Base-by-base conservation (phyloP, 768 basidiomycete genomes). In the Tephrocybe sp. region DNA sequence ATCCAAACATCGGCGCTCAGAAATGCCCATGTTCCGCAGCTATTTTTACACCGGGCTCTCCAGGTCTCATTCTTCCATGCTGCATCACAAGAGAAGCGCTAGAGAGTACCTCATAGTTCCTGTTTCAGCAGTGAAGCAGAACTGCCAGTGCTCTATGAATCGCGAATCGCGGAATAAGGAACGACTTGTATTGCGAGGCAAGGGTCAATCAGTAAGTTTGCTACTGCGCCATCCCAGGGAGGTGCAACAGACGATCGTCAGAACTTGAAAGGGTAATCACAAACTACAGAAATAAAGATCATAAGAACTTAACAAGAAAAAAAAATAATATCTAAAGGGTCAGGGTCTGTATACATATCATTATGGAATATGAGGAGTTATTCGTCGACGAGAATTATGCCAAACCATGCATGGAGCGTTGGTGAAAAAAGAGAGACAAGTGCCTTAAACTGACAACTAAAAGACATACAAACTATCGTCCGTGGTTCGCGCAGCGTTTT, bases 401-500 rank as follows among this genome's bases (percentile, higher is more conserved):
- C 44, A 51, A n/a, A 18, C n/a, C 12, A 51, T 14, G 26, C 21
- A 5, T 17, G 18, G 23, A 15, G 7, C 34, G 17, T 24, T 17
- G n/a, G n/a, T 10, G 18, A 28, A 37, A 21, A 39, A 39, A 9
- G 38, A 39, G 38, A 15, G 23, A 42, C 30, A 47, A 39, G 18
- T 10, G 30, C 34, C 23, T 41, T 11, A 12, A 23, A 42, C 34
- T 32, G 33, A 34, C 45, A 50, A 45, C 36, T 45, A 33, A 55
- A 34, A 32, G 18, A 50, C n/a, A 32, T 17, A 41, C 17, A 17
- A 26, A 28, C 12, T 30, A 20, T 34, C 3, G 48, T 53, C 51
- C 56, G 55, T 45, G 55, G 39, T 36, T 40, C 15, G 42, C 55
- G 48, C 39, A 25, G 39, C 18, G 32, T 32, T 24, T 28, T 9